A percentile compares a stretch with the other conserved stretches of the same genome.
These are phyloP conservation scores for Ampelomyces quisqualis DNA, from an alignment of 2,329 filamentous ascomycete genomes.

Conservation along the genomic window DNA sequence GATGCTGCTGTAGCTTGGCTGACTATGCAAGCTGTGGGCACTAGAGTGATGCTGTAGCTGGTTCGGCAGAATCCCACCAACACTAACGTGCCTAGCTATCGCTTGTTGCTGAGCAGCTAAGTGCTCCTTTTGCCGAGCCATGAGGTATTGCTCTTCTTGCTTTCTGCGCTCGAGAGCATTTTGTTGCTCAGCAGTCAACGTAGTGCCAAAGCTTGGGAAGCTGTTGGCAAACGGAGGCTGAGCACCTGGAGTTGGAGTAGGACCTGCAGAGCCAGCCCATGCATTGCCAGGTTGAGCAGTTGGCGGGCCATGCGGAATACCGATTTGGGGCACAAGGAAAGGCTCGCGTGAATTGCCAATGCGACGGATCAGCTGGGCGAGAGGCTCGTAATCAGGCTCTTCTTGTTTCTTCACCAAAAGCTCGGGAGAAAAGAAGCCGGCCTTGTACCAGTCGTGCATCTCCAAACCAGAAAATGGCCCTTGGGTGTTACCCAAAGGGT, in stretches of 20 bases:
- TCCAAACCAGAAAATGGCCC: slow-evolving; percentile 95
- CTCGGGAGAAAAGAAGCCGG: slow-evolving; percentile 94
- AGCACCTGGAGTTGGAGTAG: slow-evolving; percentile 46
- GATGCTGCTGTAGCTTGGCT: slow-evolving; percentile 94
- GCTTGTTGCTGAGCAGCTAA: slow-evolving; percentile 82
- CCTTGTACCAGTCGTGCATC: slow-evolving; percentile 99
- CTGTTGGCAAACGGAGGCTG: slow-evolving; percentile 87
- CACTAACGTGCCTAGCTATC: slow-evolving; percentile 68
- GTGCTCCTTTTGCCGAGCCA: slow-evolving; percentile 93
- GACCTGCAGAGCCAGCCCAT: slow-evolving; percentile 46
- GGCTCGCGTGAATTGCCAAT: slow-evolving; percentile 98
- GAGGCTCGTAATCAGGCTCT: slow-evolving; percentile 88
- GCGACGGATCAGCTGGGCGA: slow-evolving; percentile 89
- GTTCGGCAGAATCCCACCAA: slow-evolving; percentile 54
- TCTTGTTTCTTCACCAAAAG: slow-evolving; percentile 93
- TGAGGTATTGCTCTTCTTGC: slow-evolving; percentile 95
- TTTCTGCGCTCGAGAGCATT: slow-evolving; percentile 95
- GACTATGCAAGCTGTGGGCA: slow-evolving; percentile 92
- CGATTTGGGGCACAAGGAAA: slow-evolving; percentile 95
- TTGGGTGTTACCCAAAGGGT: slow-evolving; percentile 88
- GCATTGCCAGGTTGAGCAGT: slow-evolving; percentile 49
- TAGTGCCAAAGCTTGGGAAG: slow-evolving; percentile 95
- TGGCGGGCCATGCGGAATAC: slow-evolving; percentile 83
- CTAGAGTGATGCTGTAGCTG: slow-evolving; percentile 90
- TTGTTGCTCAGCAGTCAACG: slow-evolving; percentile 94